Percentiles rank a stretch among this genome's conserved stretches.
Conservation (phyloP, 306 rosid genomes). For the Dalbergia cultrata region DNA sequence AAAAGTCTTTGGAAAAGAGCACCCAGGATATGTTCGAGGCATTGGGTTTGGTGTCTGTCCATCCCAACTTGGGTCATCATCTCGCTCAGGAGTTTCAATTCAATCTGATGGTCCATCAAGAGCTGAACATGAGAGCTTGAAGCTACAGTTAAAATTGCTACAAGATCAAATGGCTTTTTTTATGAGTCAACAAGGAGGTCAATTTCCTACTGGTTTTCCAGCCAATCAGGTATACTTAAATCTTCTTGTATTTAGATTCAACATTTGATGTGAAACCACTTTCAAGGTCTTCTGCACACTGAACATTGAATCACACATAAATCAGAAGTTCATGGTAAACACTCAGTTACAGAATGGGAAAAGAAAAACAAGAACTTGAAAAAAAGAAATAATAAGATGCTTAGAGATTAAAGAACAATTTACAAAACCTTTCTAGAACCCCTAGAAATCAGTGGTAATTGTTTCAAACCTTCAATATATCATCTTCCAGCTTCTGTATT, state of each 20-base stretch:
- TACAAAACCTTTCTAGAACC: constrained; percentile 88
- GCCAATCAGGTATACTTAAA: constrained; percentile 27
- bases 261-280: constrained; percentile 91
- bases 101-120: no score
- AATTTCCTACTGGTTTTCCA: no score
- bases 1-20: no score
- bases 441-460: constrained; percentile 63
- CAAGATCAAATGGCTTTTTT: no score
- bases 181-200: no score
- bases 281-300: constrained; percentile 97
- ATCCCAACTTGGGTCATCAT: no score
- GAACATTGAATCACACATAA: constrained; percentile 46
- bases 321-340: constrained; percentile 24
- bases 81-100: no score
- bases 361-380: background rate
- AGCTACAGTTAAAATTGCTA: no score
- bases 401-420: constrained; percentile 21
- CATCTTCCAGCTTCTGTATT: constrained; percentile 97
- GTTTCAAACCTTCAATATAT: constrained; percentile 82
- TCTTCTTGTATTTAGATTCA: constrained; percentile 97
- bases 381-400: background rate
- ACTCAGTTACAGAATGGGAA: background rate
- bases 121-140: no score
- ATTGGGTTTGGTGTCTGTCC: no score
- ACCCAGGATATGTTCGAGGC: no score